Base-by-base conservation (phyloP, 192 early-diverging fungal genomes). In the Mortierella claussenii region DNA sequence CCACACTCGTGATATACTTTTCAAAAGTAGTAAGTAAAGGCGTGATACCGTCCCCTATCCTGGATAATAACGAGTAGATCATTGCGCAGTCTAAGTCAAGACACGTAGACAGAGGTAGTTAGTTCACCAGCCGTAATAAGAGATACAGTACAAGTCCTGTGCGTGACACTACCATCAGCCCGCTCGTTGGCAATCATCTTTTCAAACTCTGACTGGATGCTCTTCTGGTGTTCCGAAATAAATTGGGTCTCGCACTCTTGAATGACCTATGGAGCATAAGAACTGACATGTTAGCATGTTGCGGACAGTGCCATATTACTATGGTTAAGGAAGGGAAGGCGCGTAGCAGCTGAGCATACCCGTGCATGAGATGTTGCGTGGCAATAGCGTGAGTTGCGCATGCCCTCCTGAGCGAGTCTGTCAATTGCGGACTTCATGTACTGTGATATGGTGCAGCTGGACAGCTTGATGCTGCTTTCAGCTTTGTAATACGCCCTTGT, bases 161-260 rank as follows among this genome's bases (percentile, higher is more conserved):
- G 31, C 26, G 7, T 15, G 4, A 17, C 24, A 10, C 26, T 43
- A 90, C 89, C 90, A 61, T 86, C 81, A 42, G 80, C 86, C 32
- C 70, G 61, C 43, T 91, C 91, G 27, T 85, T 58, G 9, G 76
- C 68, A 23, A 96, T 66, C 90, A 96, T 94, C 9, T 32, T 64
- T 36, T 84, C 82, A 75, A 96, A 92, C 63, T 92, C 92, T 20
- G 79, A 59, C 36, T 91, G 80, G 42, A 96, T 89, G 18, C 69
- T 69, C 24, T 69, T 48, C 69, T 87, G 79, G 71, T 96, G 90
- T 9, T 81, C 86, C 2, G 88, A 73, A 28, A 94, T 85, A 60
- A 91, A 96, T 57, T 93, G 90, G 3, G 81, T 76, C 65, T 94
- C 90, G 55, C 88, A 93, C 66, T 92, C 92, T 70, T 83, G 85